Conservation (phyloP, 176 grass and related monocot genomes). For the Carex kokanica region DNA sequence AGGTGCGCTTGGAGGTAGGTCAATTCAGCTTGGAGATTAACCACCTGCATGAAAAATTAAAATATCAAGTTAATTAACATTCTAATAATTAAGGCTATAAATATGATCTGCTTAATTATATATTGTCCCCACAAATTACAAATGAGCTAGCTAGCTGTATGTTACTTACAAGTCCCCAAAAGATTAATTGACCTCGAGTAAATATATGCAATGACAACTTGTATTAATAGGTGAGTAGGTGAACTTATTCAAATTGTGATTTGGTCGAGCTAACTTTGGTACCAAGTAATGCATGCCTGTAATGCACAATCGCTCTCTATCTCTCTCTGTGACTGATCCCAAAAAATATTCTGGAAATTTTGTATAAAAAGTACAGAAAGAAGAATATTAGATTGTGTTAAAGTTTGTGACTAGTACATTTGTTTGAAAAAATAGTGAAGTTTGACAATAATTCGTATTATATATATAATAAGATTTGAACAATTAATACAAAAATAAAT, state of each 20-base stretch:
- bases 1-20: conserved; percentile 89
- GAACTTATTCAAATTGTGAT: neutral
- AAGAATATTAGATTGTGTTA: neutral
- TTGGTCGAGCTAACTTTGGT: conserved; percentile 6
- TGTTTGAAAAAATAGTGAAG: conserved; percentile 19
- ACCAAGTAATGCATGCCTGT: conserved; percentile 25
- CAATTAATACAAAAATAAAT: conserved; percentile 12
- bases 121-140: neutral
- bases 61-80: neutral
- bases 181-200: neutral
- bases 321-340: conserved; percentile 20
- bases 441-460: conserved; percentile 19
- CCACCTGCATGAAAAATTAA: conserved; percentile 54
- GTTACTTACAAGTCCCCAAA: neutral
- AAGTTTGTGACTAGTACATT: conserved; percentile 19
- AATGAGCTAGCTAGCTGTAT: conserved; percentile 25
- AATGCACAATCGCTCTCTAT: conserved; percentile 12
- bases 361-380: conserved; percentile 21
- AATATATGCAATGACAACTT: neutral
- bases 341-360: conserved; percentile 6
- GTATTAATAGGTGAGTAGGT: conserved; percentile 9
- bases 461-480: conserved; percentile 14
- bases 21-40: conserved; percentile 92
- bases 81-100: neutral
- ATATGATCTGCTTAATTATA: neutral